Conservation (phyloP, 2,329 filamentous ascomycete species). For the Fusarium decemcellulare region DNA sequence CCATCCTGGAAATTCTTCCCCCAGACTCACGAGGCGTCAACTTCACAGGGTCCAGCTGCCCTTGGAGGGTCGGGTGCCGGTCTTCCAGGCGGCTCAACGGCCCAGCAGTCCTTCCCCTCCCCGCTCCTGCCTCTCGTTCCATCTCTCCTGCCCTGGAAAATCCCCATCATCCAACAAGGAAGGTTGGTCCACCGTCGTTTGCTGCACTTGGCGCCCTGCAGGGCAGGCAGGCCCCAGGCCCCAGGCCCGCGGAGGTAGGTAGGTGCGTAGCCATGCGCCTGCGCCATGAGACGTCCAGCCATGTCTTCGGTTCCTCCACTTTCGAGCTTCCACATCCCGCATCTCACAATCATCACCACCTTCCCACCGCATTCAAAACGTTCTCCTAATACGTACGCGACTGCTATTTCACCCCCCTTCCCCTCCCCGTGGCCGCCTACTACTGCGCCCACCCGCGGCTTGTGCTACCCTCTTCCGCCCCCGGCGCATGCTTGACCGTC, state of each 20-base stretch:
- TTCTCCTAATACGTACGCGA: not conserved
- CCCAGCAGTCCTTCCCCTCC: conserved; percentile 20
- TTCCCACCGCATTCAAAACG: conserved; percentile 19
- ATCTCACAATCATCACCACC: conserved; percentile 42
- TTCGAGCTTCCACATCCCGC: conserved; percentile 43
- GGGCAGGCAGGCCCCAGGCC: conserved; percentile 5
- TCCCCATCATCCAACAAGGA: not conserved
- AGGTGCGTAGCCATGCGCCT: conserved; percentile 14
- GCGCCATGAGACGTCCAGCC: conserved; percentile 15
- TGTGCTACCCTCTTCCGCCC: conserved; percentile 31
- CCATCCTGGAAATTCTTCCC: conserved; percentile 15
- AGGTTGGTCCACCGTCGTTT: conserved; percentile 22
- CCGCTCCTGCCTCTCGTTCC: too few species aligned
- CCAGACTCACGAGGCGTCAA: conserved; percentile 26
- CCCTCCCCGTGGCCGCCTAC: conserved; percentile 8
- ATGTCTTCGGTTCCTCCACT: conserved; percentile 36
- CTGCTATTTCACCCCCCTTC: conserved; percentile 6
- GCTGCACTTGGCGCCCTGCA: conserved; percentile 15
- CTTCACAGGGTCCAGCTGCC: conserved; percentile 8
- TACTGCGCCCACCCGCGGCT: conserved; percentile 34
- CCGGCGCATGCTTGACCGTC: conserved; percentile 39
- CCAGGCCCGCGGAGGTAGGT: conserved; percentile 19
- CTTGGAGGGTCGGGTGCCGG: conserved; percentile 23
- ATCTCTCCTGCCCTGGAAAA: too few species aligned
- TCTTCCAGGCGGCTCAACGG: conserved; percentile 17